Evolutionary conservation across 176 grass and related monocot species (phyloP).

Genomic region (Ensete glaucum): DNA sequence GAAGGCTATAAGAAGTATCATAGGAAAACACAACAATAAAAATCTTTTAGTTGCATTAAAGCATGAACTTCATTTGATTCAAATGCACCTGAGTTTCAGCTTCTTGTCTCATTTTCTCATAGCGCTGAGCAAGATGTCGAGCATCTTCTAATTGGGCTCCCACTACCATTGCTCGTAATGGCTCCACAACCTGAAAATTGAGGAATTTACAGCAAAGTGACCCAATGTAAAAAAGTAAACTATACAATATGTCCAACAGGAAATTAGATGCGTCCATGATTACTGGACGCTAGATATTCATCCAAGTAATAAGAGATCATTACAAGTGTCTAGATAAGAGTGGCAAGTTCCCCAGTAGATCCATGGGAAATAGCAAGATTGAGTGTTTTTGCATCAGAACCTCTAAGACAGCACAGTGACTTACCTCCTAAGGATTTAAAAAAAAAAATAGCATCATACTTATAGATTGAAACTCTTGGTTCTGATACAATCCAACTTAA

Average conservation of each 20-base stretch:
- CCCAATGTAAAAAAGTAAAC: neutral
- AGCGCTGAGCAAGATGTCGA: slow-evolving; percentile 87
- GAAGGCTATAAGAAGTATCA: neutral
- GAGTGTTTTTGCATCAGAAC: neutral
- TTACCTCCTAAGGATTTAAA: neutral
- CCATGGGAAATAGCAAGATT: no score
- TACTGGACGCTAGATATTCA: no score
- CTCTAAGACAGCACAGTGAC: neutral
- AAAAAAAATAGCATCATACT: neutral
- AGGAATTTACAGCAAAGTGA: slow-evolving; percentile 3
- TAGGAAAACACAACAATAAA: neutral
- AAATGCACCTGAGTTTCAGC: slow-evolving; percentile 75
- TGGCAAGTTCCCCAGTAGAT: no score
- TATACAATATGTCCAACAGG: neutral
- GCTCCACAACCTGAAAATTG: slow-evolving; percentile 76
- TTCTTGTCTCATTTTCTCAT: slow-evolving; percentile 90
- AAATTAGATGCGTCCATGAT: no score
- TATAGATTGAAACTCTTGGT: neutral
- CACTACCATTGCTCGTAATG: slow-evolving; percentile 88
- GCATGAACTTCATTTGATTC: neutral
- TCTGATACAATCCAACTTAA: neutral
- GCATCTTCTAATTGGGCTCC: slow-evolving; percentile 92
- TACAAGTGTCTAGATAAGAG: no score
- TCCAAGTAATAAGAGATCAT: no score
- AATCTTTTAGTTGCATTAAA: neutral